phyloP scores from a whole-genome alignment of 148 eudicot species.

The Chenopodium suecicum region DNA sequence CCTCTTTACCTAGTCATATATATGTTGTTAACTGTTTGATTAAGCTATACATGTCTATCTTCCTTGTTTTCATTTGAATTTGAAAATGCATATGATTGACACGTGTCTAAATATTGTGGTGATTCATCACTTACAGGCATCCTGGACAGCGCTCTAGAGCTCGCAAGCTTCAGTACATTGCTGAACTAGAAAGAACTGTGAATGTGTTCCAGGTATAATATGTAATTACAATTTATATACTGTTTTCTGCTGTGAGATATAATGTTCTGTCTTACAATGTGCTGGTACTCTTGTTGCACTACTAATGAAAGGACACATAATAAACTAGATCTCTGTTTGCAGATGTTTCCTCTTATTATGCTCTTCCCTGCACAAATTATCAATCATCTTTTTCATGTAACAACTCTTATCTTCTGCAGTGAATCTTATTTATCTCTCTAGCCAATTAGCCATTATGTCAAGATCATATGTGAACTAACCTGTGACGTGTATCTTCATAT shows the following conservation, averaged over 20 bases:
- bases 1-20: too few species aligned
- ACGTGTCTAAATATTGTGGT: conserved; percentile 1
- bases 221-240: too few species aligned
- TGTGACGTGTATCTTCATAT: neutral
- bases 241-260: neutral
- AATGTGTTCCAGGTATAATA: conserved; percentile 49
- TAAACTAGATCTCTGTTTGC: neutral
- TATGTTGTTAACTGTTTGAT: neutral
- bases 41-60: neutral
- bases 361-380: neutral
- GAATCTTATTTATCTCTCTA: too few species aligned
- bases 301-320: neutral
- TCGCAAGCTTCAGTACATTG: conserved; percentile 73
- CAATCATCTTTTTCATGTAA: neutral
- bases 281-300: neutral
- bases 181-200: conserved; percentile 75
- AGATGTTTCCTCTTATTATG: neutral
- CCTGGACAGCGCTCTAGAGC: conserved; percentile 76
- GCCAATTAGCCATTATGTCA: neutral
- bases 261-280: neutral
- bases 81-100: neutral
- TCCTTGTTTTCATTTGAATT: conserved; percentile 1
- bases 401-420: neutral
- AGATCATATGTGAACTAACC: neutral
- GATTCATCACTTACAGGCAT: conserved; percentile 41